Base-by-base conservation (phyloP, 306 rosid genomes). In the Fagus sylvatica region DNA sequence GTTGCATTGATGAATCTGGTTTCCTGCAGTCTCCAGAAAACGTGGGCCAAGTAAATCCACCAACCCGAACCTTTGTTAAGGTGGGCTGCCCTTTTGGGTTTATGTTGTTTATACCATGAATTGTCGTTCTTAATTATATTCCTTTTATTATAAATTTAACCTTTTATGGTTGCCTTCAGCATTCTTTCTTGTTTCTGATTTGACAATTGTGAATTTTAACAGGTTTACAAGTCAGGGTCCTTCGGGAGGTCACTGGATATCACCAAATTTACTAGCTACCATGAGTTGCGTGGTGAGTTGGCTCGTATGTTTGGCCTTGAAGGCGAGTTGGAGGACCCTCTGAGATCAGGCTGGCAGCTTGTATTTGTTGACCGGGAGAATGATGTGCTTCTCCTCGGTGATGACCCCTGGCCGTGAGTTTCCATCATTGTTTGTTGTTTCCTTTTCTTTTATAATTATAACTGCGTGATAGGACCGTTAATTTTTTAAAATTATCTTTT, bases 321-420 rank as follows among this genome's bases (percentile, higher is more conserved):
- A 85, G 91, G 95, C 69, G 91, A 91, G 80, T 78, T 93, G 88
- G 98, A 93, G 87, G 97, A 89, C 87, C 97, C 95, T 76, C 82
- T 88, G 79, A 93, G 98, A 93, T 93, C 98, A 93, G 97, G 98
- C 98, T 93, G 98, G 98, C 97, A 93, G 98, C 98, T 93, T 93
- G 97, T 93, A 87, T 91, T 93, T 64, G 96, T 93, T 74, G 98
- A 91, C 89, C 90, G 92, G 86, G 97, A 91, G 94, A 93, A 88
- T 76, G 97, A 93, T 54, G 89, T 91, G 82, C 97, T 91, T 88
- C 97, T 93, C 81, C 93, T 93, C 1, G 98, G 98, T 22, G 97
- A 93, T 73, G 89, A 79, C 72, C 89, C 89, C 53, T 85, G 92
- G 89, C 89, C 81, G 89, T 88, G 82, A 88, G 89, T 88, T 77